A percentile compares a stretch with the other conserved stretches of the same genome.
Conservation (phyloP, 176 grass and related monocot genomes). For the Carex scoparia region DNA sequence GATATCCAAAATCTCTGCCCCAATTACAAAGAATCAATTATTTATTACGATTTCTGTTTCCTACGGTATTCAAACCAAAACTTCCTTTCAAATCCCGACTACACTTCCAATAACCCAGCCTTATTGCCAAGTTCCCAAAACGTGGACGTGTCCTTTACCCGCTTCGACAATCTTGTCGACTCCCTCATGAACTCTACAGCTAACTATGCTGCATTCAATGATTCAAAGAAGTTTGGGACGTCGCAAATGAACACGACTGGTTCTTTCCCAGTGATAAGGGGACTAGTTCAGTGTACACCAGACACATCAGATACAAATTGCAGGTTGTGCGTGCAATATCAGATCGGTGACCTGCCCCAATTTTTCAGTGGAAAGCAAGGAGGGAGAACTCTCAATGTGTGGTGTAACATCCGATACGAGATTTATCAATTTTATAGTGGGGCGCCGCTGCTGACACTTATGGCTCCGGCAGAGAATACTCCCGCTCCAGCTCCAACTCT, state of each 20-base stretch:
- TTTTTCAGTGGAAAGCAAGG: neutral
- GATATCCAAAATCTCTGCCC: constrained; percentile 30
- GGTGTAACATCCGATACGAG: constrained; percentile 34
- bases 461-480: neutral
- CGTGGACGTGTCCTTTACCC: neutral
- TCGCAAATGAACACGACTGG: neutral
- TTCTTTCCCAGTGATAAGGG: constrained; percentile 14
- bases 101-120: neutral
- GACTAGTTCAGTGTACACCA: constrained; percentile 30
- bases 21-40: constrained; percentile 22
- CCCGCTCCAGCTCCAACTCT: neutral
- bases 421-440: constrained; percentile 27
- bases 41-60: constrained; percentile 38
- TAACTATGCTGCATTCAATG: constrained; percentile 10
- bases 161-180: constrained; percentile 6
- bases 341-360: too few species aligned
- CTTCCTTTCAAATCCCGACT: constrained; percentile 22
- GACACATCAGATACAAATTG: too few species aligned
- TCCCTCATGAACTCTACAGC: neutral
- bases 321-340: too few species aligned
- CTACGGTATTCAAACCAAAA: constrained; percentile 45
- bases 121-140: neutral
- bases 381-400: neutral
- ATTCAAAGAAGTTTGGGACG: neutral
- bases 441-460: neutral